phyloP scores from a whole-genome alignment of 2,329 filamentous ascomycete genomes.

The Fusarium neocosmosporiellum region DNA sequence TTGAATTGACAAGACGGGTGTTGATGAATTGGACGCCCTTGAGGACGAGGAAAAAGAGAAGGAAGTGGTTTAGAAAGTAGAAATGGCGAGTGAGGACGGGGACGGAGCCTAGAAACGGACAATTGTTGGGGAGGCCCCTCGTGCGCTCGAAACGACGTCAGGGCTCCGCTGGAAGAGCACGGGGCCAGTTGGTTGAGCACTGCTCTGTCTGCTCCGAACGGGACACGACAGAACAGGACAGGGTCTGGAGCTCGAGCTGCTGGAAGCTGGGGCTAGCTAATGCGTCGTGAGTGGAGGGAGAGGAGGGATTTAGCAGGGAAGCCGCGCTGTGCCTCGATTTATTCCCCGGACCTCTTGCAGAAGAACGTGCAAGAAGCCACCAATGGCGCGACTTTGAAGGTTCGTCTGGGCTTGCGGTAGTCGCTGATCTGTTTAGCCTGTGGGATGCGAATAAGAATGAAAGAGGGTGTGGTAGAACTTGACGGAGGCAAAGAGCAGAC shows the following conservation, averaged over 20 bases:
- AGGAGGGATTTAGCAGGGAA: constrained; percentile 23
- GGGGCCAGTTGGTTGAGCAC: constrained; percentile 26
- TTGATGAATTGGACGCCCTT: constrained; percentile 2
- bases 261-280: constrained; percentile 1
- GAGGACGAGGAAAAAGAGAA: constrained; percentile 4
- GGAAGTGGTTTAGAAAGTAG: constrained; percentile 3
- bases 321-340: constrained; percentile 11
- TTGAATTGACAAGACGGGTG: not conserved
- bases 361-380: constrained; percentile 21
- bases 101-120: constrained; percentile 22
- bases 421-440: not conserved
- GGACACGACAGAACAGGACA: not conserved
- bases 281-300: constrained; percentile 16
- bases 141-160: constrained; percentile 41
- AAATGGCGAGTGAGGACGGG: constrained; percentile 24
- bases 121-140: constrained; percentile 29
- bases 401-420: not conserved
- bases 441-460: not conserved
- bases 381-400: constrained; percentile 18
- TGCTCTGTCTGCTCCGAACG: constrained; percentile 8
- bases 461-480: not conserved
- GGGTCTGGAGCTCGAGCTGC: constrained; percentile 17
- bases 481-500: not conserved
- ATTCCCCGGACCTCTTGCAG: constrained; percentile 10
- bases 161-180: constrained; percentile 40